Evolutionary conservation across 352 stramenopile species (phyloP).

Genomic region (Pythium dissotocum): DNA sequence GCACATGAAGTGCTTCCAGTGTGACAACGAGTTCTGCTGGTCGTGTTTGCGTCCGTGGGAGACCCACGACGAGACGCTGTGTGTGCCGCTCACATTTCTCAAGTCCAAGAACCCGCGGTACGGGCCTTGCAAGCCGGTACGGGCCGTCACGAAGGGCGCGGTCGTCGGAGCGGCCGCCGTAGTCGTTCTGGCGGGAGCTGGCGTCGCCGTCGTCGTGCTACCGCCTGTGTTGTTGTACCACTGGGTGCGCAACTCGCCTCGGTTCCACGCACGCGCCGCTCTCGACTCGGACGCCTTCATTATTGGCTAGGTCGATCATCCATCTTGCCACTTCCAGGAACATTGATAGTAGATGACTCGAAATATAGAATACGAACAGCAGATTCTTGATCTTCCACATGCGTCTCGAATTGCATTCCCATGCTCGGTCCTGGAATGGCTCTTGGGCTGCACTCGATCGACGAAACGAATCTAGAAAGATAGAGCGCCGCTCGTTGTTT

Average conservation of each 20-base stretch:
- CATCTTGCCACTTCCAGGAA: neutral
- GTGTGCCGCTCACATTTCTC: conserved; percentile 64
- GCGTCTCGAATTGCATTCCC: too few species aligned
- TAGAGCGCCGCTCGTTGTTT: neutral
- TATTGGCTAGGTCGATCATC: conserved; percentile 11
- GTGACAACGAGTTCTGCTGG: conserved; percentile 86
- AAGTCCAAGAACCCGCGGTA: conserved; percentile 66
- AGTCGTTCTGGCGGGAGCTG: conserved; percentile 51
- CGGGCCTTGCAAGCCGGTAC: conserved; percentile 64
- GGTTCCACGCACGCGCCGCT: conserved; percentile 40
- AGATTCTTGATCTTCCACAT: neutral
- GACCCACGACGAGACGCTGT: conserved; percentile 75
- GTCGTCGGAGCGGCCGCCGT: conserved; percentile 54
- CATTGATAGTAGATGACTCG: neutral
- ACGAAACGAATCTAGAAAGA: conserved; percentile 2
- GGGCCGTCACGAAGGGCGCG: conserved; percentile 68
- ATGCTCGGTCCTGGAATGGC: neutral
- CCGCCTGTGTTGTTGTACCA: conserved; percentile 69
- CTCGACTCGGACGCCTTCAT: conserved; percentile 38
- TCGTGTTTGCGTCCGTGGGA: conserved; percentile 68
- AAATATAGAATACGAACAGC: neutral
- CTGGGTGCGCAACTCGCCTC: conserved; percentile 49
- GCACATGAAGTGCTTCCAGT: conserved; percentile 88
- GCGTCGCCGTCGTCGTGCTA: conserved; percentile 67
- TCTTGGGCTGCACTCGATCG: neutral